Evolutionary conservation across 2,329 filamentous ascomycete species (phyloP).

Genomic region (Scytalidium sp.): DNA sequence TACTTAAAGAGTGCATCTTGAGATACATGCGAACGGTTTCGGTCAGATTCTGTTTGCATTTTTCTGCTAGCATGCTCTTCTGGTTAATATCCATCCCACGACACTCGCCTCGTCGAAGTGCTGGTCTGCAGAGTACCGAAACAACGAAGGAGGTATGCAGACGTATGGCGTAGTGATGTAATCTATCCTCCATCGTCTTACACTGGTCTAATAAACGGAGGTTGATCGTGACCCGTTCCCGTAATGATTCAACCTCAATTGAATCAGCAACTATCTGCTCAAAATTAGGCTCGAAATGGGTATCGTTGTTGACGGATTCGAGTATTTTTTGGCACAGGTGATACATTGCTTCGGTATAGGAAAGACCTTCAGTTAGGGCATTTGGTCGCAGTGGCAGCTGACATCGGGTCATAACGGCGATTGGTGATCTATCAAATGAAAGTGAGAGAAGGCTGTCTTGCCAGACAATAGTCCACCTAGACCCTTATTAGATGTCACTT

Average conservation of each 20-base stretch:
- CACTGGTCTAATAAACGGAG: constrained; percentile 60
- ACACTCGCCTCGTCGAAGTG: constrained; percentile 48
- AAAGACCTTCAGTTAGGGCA: constrained; percentile 48
- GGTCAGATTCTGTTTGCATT: constrained; percentile 60
- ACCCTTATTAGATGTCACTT: constrained; percentile 7
- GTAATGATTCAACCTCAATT: constrained; percentile 36
- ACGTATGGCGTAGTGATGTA: constrained; percentile 63
- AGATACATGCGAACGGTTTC: constrained; percentile 68
- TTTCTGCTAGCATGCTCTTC: constrained; percentile 51
- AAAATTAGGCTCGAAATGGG: constrained; percentile 21
- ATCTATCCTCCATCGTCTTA: constrained; percentile 59
- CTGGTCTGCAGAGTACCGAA: constrained; percentile 62
- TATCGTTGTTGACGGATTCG: constrained; percentile 28
- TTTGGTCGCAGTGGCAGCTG: constrained; percentile 51
- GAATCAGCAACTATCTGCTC: constrained; percentile 56
- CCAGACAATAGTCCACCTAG: constrained; percentile 61
- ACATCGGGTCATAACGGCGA: constrained; percentile 41
- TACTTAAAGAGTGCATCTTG: constrained; percentile 65
- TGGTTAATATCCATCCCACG: constrained; percentile 48
- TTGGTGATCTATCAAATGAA: constrained; percentile 63
- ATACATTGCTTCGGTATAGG: constrained; percentile 64
- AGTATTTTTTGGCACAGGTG: constrained; percentile 61
- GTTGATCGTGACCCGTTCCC: constrained; percentile 46
- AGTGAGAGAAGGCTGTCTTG: constrained; percentile 64
- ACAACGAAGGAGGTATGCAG: constrained; percentile 64